phyloP scores from a whole-genome alignment of 2,329 filamentous ascomycete genomes.

The Fusarium begoniae region DNA sequence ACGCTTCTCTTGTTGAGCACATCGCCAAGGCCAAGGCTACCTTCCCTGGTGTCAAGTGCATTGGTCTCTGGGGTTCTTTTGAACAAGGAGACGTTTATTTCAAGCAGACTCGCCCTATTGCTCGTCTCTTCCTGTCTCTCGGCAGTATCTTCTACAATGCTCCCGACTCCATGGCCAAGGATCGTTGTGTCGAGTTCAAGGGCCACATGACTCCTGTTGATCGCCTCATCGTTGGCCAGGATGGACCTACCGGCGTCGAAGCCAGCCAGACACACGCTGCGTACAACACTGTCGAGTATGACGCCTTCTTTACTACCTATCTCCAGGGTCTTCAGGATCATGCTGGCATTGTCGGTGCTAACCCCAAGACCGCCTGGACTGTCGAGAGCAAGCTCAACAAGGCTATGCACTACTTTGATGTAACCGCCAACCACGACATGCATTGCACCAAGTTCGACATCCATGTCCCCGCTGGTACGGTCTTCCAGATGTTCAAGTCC shows the following conservation, averaged over 20 bases:
- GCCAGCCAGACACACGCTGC: not conserved
- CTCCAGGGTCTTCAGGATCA: conserved; percentile 20
- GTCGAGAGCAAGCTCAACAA: conserved; percentile 17
- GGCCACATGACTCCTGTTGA: conserved; percentile 18
- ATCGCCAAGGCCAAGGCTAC: conserved; percentile 22
- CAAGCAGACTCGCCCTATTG: not conserved
- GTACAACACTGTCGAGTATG: conserved; percentile 32
- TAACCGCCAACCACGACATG: conserved; percentile 20
- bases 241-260: conserved; percentile 11
- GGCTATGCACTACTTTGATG: conserved; percentile 36
- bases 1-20: conserved; percentile 20
- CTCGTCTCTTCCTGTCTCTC: conserved; percentile 33
- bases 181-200: conserved; percentile 30
- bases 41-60: conserved; percentile 24
- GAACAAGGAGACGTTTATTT: conserved; percentile 36
- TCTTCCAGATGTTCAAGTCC: conserved; percentile 37
- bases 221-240: conserved; percentile 33
- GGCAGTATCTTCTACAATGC: conserved; percentile 40
- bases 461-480: not conserved
- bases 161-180: conserved; percentile 24
- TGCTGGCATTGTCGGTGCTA: conserved; percentile 10
- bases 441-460: conserved; percentile 10
- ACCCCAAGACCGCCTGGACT: conserved; percentile 9
- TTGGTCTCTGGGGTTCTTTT: conserved; percentile 38
- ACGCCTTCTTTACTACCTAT: conserved; percentile 26